A percentile compares a stretch with the other conserved stretches of the same genome.
These are phyloP conservation scores for Exserohilum turcica DNA, from an alignment of 2,329 filamentous ascomycete species.

Conservation along the genomic window DNA sequence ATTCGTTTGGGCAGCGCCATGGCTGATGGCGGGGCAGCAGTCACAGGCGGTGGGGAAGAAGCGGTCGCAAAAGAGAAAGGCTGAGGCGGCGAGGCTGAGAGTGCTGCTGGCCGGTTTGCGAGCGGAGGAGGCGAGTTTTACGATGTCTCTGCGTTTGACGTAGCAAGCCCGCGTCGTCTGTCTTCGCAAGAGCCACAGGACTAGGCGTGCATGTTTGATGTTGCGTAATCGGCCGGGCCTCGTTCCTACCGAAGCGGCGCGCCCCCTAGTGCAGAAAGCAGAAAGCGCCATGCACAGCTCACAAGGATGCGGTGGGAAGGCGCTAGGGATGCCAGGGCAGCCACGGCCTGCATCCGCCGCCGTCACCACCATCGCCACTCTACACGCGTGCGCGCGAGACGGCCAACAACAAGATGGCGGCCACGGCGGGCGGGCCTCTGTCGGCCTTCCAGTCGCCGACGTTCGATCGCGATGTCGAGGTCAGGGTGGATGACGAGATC, in stretches of 20 bases:
- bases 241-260: neutral
- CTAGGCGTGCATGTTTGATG: constrained; percentile 14
- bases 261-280: constrained; percentile 1
- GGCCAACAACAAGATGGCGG: constrained; percentile 24
- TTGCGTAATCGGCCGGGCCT: constrained; percentile 10
- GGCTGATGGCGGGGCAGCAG: constrained; percentile 10
- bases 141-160: neutral
- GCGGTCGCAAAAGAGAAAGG: neutral
- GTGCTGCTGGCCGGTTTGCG: neutral
- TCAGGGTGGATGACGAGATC: constrained; percentile 77
- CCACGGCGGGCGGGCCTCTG: constrained; percentile 30
- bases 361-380: constrained; percentile 17
- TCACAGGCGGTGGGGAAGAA: constrained; percentile 1
- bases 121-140: neutral
- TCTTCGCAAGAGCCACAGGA: constrained; percentile 5
- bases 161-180: constrained; percentile 4
- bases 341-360: neutral
- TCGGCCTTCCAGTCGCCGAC: constrained; percentile 82
- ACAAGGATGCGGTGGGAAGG: neutral
- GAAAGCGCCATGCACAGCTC: constrained; percentile 7
- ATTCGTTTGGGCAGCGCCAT: constrained; percentile 91
- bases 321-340: constrained; percentile 4
- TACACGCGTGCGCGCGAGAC: constrained; percentile 3
- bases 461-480: constrained; percentile 82
- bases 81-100: neutral